Base-by-base conservation (phyloP, 2,329 filamentous ascomycete genomes). In the Celoporthe dispersa region DNA sequence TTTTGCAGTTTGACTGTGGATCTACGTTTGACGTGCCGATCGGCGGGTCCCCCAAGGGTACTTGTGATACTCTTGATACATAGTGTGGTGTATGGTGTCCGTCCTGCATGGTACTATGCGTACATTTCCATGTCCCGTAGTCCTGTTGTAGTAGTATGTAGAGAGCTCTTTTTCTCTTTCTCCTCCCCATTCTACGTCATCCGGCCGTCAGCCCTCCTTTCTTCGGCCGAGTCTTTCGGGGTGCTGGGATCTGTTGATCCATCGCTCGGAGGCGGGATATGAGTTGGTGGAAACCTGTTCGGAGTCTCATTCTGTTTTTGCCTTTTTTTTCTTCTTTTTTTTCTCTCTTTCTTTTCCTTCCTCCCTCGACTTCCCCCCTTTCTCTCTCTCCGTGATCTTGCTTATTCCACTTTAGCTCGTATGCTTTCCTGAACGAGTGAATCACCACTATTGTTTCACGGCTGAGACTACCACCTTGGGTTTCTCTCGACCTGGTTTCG, bases 131-230 rank as follows among this genome's bases (percentile, higher is more conserved):
- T 28, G 25, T 55, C 3, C 16, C 19, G 44, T 22, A 35, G 4
- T 4, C 4, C 3, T 35, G 3, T 4, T 8, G 19, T 22, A 22
- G 16, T 19, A 44, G 16, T 8, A 35, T n/a, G n/a, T 41, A 41
- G n/a, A 12, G 48, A 53, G 48, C 48, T 9, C 44, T 48, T n/a
- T 8, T 19, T 12, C 41, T 44, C 41, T 16, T 44, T 16, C 51
- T 57, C 53, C 57, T 37, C 31, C 22, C 11, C 9, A 44, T 51
- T 60, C 41, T 71, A 68, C 69, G 67, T 71, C 69, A 71, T 71
- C 53, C 33, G 67, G 51, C 61, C 63, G 53, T 57, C 53, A 57
- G 53, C 53, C 53, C 16, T 55, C n/a, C 12, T 55, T 55, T 25
- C 33, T 35, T 48, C 41, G 57, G 63, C 61, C 37, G 66, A 66